Percentiles rank a stretch among this genome's conserved stretches.
Evolutionary conservation across 768 basidiomycete genomes (phyloP).

Genomic region (Lactarius sp.): DNA sequence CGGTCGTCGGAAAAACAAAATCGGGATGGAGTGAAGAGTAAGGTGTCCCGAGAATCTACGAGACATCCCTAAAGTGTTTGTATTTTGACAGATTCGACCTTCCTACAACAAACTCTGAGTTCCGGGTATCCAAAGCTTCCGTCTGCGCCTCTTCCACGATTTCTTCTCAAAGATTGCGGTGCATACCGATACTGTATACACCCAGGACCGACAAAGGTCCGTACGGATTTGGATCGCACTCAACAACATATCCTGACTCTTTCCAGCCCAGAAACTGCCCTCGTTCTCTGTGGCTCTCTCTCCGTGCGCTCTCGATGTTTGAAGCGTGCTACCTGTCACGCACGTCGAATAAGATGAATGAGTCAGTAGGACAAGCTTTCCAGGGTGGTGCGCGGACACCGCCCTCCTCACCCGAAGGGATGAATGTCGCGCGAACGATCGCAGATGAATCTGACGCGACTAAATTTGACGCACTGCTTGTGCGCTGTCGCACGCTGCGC

Average conservation of each 20-base stretch:
- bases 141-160: conserved; percentile 90
- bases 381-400: conserved; percentile 62
- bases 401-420: conserved; percentile 72
- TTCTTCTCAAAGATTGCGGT: conserved; percentile 95
- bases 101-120: conserved; percentile 85
- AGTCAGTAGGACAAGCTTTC: conserved; percentile 73
- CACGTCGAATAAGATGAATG: conserved; percentile 78
- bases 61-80: not conserved
- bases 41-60: conserved; percentile 10
- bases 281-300: conserved; percentile 40
- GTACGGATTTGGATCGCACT: conserved; percentile 1
- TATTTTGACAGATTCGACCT: conserved; percentile 61
- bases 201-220: conserved; percentile 43
- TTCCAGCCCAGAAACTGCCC: conserved; percentile 81
- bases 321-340: conserved; percentile 87
- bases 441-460: conserved; percentile 92
- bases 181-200: conserved; percentile 4
- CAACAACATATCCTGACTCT: not conserved
- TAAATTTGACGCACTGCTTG: conserved; percentile 85
- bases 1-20: conserved; percentile 77
- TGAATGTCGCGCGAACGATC: conserved; percentile 67
- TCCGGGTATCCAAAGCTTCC: conserved; percentile 80
- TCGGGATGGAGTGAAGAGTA: conserved; percentile 77
- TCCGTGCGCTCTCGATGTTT: conserved; percentile 77
- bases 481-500: conserved; percentile 73